Base-by-base conservation (phyloP, 2,329 filamentous ascomycete genomes). In the Diaporthe vaccinii region DNA sequence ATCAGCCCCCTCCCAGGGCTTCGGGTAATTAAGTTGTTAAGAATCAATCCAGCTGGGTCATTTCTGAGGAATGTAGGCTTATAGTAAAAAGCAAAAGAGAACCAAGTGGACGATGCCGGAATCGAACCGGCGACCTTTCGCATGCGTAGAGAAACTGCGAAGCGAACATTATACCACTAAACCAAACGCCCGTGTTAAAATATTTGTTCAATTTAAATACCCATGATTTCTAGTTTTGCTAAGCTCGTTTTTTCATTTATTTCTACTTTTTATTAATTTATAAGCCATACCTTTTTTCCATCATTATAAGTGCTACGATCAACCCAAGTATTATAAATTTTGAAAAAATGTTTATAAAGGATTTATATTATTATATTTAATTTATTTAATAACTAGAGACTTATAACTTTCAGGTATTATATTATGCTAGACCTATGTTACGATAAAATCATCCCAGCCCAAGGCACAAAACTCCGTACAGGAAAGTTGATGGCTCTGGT, bases 121-220 rank as follows among this genome's bases (percentile, higher is more conserved):
- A 57, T 75, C 70, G 73, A 72, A 67, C 73, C 58, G 46, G 58
- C 57, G 58, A 72, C 68, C 73, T 72, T 62, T 70, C 65, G 65
- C 65, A 69, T 36, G 58, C 57, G 36, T 39, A 7, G 17, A 7
- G 7, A 20, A n/a, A 12, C 15, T 75, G 73, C 73, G 73, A 74
- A 74, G 55, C 73, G 41, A 70, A 72, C 41, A 57, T 75, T 61
- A 65, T 72, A 75, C 68, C 58, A 55, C 73, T 74, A 74, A 53
- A 72, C 73, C 67, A 74, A 72, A 65, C 31, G 73, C 73, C 73
- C 73, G 17, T 49, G 28, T 20, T 67, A 28, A 6, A 5, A 61
- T 14, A 3, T 17, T 0, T 0, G 0, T 3, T 83, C 61, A 83
- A 86, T 77, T 87, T 87, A 22, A 20, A 8, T 22, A 2, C 0